phyloP scores from a whole-genome alignment of 2,329 filamentous ascomycete species.

The Penicillium sp. region DNA sequence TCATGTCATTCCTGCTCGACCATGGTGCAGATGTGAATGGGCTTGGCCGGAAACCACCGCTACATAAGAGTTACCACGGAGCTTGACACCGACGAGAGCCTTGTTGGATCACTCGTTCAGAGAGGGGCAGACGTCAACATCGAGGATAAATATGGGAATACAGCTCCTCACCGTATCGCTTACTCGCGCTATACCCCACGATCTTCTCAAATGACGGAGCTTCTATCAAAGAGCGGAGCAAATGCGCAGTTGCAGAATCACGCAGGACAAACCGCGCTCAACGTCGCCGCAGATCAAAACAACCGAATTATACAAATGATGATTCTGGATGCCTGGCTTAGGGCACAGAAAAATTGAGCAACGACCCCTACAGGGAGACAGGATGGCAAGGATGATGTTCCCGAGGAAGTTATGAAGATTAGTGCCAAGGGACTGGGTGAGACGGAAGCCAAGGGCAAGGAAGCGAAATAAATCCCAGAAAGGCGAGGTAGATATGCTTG shows the following conservation, averaged over 20 bases:
- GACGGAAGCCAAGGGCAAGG: conserved; percentile 86
- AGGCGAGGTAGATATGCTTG: conserved; percentile 14
- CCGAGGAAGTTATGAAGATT: conserved; percentile 75
- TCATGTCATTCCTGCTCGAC: too few species aligned
- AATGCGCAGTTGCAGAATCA: neutral
- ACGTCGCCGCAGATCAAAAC: too few species aligned
- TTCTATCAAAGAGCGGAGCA: neutral
- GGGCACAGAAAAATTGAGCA: too few species aligned
- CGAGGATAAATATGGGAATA: neutral
- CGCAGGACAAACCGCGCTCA: too few species aligned
- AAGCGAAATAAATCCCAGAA: conserved; percentile 61
- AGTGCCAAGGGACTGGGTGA: conserved; percentile 84
- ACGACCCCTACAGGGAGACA: too few species aligned
- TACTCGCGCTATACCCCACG: neutral
- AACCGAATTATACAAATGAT: too few species aligned
- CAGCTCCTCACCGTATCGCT: neutral
- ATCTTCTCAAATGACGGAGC: neutral
- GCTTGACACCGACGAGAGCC: neutral
- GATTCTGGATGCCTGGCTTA: too few species aligned
- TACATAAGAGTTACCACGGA: neutral
- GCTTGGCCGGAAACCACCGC: neutral
- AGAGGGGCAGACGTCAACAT: neutral
- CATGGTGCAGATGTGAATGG: too few species aligned
- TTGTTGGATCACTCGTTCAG: neutral
- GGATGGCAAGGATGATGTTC: conserved; percentile 76